Evolutionary conservation across 1,284 basidiomycete genomes (phyloP).

Genomic region (Cutaneotrichosporon spelunceum): DNA sequence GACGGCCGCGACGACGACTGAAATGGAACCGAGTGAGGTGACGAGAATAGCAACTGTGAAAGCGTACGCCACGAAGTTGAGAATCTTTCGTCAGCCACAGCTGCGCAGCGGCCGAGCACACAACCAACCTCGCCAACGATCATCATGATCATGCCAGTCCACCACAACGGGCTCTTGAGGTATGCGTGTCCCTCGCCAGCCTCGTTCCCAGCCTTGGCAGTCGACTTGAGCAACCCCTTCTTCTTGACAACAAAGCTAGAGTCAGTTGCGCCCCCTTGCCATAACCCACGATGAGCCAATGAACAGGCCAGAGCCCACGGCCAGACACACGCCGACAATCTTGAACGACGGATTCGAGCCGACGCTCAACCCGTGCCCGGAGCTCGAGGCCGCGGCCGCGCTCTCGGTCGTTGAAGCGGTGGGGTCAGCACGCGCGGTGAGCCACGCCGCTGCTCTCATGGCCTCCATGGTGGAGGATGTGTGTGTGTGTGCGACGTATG

Average conservation of each 20-base stretch:
- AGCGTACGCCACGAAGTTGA: slow-evolving; percentile 52
- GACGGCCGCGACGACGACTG: slow-evolving; percentile 92
- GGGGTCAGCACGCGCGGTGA: slow-evolving; percentile 1
- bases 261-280: slow-evolving; percentile 7
- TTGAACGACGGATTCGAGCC: slow-evolving; percentile 47
- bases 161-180: slow-evolving; percentile 78
- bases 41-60: slow-evolving; percentile 47
- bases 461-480: not conserved
- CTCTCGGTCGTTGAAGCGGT: slow-evolving; percentile 4
- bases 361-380: slow-evolving; percentile 1
- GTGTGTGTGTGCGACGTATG: not conserved
- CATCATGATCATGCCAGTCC: slow-evolving; percentile 58
- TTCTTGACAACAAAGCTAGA: slow-evolving; percentile 72
- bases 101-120: too few relatives aligned
- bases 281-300: slow-evolving; percentile 76
- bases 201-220: slow-evolving; percentile 57
- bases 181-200: slow-evolving; percentile 93
- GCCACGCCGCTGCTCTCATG: not conserved
- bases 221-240: slow-evolving; percentile 64
- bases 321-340: slow-evolving; percentile 66
- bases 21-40: slow-evolving; percentile 85
- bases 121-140: slow-evolving; percentile 36
- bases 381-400: not conserved
- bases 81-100: slow-evolving; percentile 31
- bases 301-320: slow-evolving; percentile 76